These are phyloP conservation scores for Fusarium compactum DNA, from an alignment of 2,329 filamentous ascomycete genomes.

Conservation along the genomic window DNA sequence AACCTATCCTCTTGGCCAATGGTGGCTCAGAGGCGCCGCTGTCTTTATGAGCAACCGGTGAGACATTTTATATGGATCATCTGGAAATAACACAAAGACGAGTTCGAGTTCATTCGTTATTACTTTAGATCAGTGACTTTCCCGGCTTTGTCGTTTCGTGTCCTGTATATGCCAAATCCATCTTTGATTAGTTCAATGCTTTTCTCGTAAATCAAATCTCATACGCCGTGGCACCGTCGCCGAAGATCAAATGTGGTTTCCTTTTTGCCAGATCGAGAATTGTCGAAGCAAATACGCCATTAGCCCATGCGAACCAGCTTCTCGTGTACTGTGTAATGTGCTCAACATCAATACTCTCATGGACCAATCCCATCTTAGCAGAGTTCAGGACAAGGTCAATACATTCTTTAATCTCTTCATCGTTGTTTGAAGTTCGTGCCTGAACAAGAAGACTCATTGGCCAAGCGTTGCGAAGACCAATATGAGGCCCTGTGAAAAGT, in stretches of 20 bases:
- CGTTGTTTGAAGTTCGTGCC: slow-evolving; percentile 87
- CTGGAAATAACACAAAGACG: too few species aligned
- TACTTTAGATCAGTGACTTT: neutral
- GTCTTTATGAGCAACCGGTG: neutral
- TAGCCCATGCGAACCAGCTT: slow-evolving; percentile 98
- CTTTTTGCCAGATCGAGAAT: slow-evolving; percentile 89
- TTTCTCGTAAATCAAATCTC: slow-evolving; percentile 53
- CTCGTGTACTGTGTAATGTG: slow-evolving; percentile 75
- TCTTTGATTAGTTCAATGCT: neutral
- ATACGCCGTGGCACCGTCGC: slow-evolving; percentile 70
- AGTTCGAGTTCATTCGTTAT: neutral
- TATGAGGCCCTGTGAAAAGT: slow-evolving; percentile 65
- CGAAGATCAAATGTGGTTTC: slow-evolving; percentile 90
- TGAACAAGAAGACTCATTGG: slow-evolving; percentile 95
- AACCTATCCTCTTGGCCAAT: neutral
- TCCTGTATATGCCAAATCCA: neutral
- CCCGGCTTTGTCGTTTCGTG: neutral
- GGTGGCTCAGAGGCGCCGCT: neutral
- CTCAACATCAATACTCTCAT: slow-evolving; percentile 93
- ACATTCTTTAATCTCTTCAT: slow-evolving; percentile 82
- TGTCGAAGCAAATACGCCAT: slow-evolving; percentile 93
- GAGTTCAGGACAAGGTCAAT: slow-evolving; percentile 80
- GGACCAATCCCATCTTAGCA: slow-evolving; percentile 82
- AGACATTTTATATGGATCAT: neutral
- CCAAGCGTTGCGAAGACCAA: slow-evolving; percentile 93